phyloP scores from a whole-genome alignment of 768 basidiomycete genomes.

The Termitomyces sp. region DNA sequence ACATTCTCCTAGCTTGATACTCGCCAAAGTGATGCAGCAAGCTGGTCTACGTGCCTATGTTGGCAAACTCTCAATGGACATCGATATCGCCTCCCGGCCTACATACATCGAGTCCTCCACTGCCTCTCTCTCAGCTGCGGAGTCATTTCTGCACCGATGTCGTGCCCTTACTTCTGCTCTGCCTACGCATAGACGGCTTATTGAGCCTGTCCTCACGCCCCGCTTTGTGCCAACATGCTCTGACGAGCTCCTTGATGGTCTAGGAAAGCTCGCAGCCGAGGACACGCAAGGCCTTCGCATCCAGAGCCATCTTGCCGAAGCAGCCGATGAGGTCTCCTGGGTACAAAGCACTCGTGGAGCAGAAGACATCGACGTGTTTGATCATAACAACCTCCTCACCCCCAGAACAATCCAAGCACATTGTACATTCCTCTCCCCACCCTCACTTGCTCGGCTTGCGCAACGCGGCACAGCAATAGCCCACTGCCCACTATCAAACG shows the following conservation, averaged over 20 bases:
- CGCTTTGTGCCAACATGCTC: conserved; percentile 90
- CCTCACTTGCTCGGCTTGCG: conserved; percentile 47
- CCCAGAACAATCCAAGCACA: conserved; percentile 76
- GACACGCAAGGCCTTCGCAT: conserved; percentile 40
- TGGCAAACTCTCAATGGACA: conserved; percentile 92
- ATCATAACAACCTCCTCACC: conserved; percentile 52
- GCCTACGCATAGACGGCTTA: conserved; percentile 41
- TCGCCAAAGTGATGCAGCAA: conserved; percentile 67
- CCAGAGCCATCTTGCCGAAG: conserved; percentile 83
- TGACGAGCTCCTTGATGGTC: conserved; percentile 54
- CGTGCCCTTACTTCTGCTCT: conserved; percentile 31
- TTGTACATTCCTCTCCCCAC: conserved; percentile 69
- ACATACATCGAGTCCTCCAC: conserved; percentile 66
- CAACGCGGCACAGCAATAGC: conserved; percentile 58
- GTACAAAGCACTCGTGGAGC: conserved; percentile 53
- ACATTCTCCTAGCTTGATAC: conserved; percentile 50
- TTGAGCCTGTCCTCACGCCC: conserved; percentile 83
- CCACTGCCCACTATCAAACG: conserved; percentile 86
- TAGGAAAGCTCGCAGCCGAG: conserved; percentile 45
- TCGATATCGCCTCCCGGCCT: conserved; percentile 63
- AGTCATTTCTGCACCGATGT: conserved; percentile 53
- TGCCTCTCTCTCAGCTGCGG: conserved; percentile 43
- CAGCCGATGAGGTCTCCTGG: conserved; percentile 69
- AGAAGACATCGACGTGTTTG: conserved; percentile 74
- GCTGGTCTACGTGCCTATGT: conserved; percentile 75